Evolutionary conservation across 2,329 filamentous ascomycete genomes (phyloP), one percentile per base, ranked within the genome.

Genomic region (Ampelomyces quisqualis): DNA sequence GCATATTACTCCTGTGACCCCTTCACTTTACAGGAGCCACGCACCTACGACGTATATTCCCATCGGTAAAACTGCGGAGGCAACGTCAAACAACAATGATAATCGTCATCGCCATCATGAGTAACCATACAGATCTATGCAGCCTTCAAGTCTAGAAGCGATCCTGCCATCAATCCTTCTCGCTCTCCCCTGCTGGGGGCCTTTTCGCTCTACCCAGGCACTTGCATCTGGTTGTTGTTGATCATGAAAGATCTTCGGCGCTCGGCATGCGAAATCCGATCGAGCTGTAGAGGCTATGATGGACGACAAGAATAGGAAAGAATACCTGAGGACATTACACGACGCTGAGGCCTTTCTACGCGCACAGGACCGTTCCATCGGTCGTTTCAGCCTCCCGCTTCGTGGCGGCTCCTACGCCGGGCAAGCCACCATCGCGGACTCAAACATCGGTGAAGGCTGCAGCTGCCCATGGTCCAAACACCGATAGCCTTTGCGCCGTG

Each of bases 381-480:
- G 28, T 13, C 27, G 27, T 27, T 24, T 34, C 26, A 37, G 22
- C 37, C 17, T 34, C 31, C 20, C 39, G 33, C 13, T 22, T 11
- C 2, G 36, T 37, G 15, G 14, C 23, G 34, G 17, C 17, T 22
- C 22, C 34, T 32, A 28, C 37, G 24, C 33, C 38, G 32, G 40
- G 40, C 31, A 32, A 33, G 38, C 42, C 41, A 35, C 33, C 26
- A 18, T 18, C 21, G 33, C 19, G 17, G 14, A 35, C 32, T 35
- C 24, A 34, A 14, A 24, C 29, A 21, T 20, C 31, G 29, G 37
- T 32, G 27, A 38, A 10, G 38, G 38, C 38, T 38, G 35, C 33
- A 29, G 21, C 20, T 34, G 23, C 22, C 17, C 17, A 18, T 21
- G 17, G 17, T 29, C 27, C 13, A 20, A 35, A 18, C 14, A 11